Evolutionary conservation across 495 filamentous ascomycete species (phyloP), one percentile per base, ranked within the genome.

Genomic region (Penicillium odoratum): DNA sequence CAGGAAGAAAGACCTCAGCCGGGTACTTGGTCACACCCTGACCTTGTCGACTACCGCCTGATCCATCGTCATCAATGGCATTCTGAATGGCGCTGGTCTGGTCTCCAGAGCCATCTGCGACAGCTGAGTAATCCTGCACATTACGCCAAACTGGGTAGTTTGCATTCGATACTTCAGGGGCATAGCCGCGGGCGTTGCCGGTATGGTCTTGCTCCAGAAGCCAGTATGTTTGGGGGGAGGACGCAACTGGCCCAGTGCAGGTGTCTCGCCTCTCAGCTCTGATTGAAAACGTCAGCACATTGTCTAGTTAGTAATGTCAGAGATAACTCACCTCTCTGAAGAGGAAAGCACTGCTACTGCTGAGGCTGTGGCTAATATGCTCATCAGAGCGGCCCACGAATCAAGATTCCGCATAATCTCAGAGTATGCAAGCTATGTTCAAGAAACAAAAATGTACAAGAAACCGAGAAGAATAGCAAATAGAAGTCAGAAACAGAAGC

Each of bases 101-200:
- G 48, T 83, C 76, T 9, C 70, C 69, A 0, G 50, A 70, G 3
- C 80, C 80, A 18, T 81, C 72, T 31, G 72, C 74, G 51, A 67
- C 69, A 5, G 81, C 84, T 3, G 71, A 74, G 62, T 83, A 87
- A 33, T 78, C 68, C 47, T 79, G 76, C 0, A 78, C 82, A 48
- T 85, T 84, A 6, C 85, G 75, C 55, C 82, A 86, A 0, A 86
- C 79, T 1, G 80, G 72, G 52, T 83, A 87, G 0, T 64, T 53
- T 58, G 79, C 65, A 31, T 65, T 68, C 26, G 60, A 51, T 25
- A 69, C 62, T 53, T 72, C 72, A 3, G 78, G 77, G 8, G 70
- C 72, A 34, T 71, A 74, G 11, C 69, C 71, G 25, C 69, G 58
- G 18, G 60, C 55, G 10, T 44, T 33, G 11, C 67, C 67, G 1